These are phyloP conservation scores for Fraxinus sp. DNA, from an alignment of 305 asterid species.

Conservation along the genomic window DNA sequence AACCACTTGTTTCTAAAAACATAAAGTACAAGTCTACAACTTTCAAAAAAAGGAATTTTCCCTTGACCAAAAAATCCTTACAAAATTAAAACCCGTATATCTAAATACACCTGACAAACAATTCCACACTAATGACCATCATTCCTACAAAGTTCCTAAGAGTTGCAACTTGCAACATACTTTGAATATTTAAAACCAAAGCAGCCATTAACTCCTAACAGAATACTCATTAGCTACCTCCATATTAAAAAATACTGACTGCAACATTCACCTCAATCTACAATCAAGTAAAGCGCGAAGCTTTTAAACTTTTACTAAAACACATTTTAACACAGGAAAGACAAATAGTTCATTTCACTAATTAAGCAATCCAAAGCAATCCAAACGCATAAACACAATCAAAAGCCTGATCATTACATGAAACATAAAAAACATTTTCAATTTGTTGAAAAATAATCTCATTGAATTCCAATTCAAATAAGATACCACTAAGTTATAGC, in stretches of 20 bases:
- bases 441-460: constrained; percentile 4
- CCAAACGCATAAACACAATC: constrained; percentile 8
- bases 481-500: background rate
- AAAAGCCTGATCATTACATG: constrained; percentile 4
- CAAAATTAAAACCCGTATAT: background rate
- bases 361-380: constrained; percentile 14
- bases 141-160: background rate
- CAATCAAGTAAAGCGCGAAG: background rate
- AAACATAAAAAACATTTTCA: constrained; percentile 21
- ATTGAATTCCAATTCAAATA: constrained; percentile 19
- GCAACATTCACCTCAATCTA: background rate
- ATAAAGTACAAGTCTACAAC: background rate
- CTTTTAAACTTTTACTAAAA: background rate
- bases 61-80: background rate
- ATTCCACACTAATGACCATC: background rate
- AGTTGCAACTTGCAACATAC: background rate
- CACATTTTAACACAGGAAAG: background rate
- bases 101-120: background rate
- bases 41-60: background rate
- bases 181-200: background rate
- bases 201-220: background rate
- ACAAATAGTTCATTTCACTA: background rate
- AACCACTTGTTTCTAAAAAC: background rate
- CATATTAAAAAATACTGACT: background rate
- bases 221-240: background rate